These are phyloP conservation scores for Rhododendron henanense DNA, from an alignment of 148 eudicot genomes.

Conservation along the genomic window DNA sequence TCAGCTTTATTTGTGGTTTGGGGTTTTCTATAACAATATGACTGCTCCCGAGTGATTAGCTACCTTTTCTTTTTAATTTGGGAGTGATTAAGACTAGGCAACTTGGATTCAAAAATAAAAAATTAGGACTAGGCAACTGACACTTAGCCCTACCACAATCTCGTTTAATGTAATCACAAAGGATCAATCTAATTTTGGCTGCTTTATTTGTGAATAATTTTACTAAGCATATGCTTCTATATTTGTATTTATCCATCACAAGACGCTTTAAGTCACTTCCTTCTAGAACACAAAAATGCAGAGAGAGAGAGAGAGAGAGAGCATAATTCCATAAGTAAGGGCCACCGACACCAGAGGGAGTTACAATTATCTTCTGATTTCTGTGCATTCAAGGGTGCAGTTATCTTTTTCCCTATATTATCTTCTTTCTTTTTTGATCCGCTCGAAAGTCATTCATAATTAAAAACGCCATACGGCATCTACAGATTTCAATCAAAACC, in stretches of 20 bases:
- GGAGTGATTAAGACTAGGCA: neutral
- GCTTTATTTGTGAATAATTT: neutral
- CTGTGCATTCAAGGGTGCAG: neutral
- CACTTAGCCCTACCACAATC: slow-evolving; percentile 3
- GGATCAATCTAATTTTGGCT: neutral
- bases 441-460: too few species aligned
- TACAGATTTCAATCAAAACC: too few species aligned
- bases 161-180: neutral
- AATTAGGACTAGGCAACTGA: neutral
- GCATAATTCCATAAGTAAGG: neutral
- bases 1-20: neutral
- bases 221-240: neutral
- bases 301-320: neutral
- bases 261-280: neutral
- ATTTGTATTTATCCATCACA: neutral
- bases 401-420: neutral
- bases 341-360: neutral
- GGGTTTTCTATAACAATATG: neutral
- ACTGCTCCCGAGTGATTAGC: neutral
- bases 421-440: too few species aligned
- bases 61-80: neutral
- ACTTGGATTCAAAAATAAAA: neutral
- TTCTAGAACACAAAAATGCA: neutral
- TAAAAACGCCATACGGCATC: too few species aligned
- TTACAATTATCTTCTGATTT: neutral